Conservation (phyloP, 768 basidiomycete species). For the Strobilomyces dryophilus region DNA sequence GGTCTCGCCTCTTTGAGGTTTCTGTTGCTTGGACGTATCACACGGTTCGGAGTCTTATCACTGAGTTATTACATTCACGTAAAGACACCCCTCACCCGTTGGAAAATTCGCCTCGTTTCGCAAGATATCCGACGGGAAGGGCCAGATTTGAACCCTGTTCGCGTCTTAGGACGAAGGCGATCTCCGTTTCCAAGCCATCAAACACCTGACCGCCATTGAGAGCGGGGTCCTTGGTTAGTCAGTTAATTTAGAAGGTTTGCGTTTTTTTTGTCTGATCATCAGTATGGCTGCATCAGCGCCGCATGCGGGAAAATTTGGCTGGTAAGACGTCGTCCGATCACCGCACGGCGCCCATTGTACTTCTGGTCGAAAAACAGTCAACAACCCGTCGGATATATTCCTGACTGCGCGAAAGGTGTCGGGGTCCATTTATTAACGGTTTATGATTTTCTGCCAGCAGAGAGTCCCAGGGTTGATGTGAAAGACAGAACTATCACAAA, state of each 20-base stretch:
- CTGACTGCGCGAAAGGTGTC: neutral
- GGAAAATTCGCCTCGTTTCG: neutral
- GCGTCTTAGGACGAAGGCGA: neutral
- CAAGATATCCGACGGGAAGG: neutral
- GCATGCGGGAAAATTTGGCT: neutral
- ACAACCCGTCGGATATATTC: neutral
- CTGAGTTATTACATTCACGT: neutral
- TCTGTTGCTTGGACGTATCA: too few species aligned
- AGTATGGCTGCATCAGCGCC: neutral
- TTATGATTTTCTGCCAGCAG: neutral
- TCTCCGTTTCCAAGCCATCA: neutral
- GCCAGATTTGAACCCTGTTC: neutral
- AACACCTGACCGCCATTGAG: neutral
- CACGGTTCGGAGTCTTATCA: neutral
- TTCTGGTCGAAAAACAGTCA: neutral
- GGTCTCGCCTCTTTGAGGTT: neutral
- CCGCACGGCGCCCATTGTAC: neutral
- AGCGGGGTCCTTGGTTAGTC: constrained; percentile 5
- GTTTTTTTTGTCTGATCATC: neutral
- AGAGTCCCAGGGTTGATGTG: neutral
- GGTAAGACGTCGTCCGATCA: constrained; percentile 7
- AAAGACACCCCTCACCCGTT: neutral
- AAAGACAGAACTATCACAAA: neutral
- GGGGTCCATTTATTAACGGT: neutral
- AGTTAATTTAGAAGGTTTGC: constrained; percentile 4